Conservation (phyloP, 805 yeast genomes). For the Suhomyces vadensis region DNA sequence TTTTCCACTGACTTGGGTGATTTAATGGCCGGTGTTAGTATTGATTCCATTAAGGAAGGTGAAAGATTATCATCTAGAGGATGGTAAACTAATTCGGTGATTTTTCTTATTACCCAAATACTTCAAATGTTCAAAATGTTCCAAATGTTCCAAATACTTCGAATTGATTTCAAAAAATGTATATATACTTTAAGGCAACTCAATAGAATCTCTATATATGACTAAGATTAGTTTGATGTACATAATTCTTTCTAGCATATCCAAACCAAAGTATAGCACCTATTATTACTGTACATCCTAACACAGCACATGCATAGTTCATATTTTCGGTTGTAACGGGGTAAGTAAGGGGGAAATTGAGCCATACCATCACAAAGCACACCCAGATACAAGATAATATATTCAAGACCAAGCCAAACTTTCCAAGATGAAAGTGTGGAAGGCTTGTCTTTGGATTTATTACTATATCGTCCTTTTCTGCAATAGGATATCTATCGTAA, state of each 20-base stretch:
- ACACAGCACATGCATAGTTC: slow-evolving; percentile 30
- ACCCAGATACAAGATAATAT: slow-evolving; percentile 35
- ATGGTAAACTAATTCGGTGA: slow-evolving; percentile 37
- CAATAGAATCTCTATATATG: slow-evolving; percentile 5
- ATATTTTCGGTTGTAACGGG: slow-evolving; percentile 28
- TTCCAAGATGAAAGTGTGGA: slow-evolving; percentile 37
- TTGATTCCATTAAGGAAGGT: slow-evolving; percentile 47
- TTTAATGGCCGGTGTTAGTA: slow-evolving; percentile 72
- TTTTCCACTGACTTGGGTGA: slow-evolving; percentile 71
- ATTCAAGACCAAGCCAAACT: slow-evolving; percentile 34
- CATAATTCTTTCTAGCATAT: slow-evolving; percentile 16
- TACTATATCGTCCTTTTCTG: neutral
- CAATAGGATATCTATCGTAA: neutral
- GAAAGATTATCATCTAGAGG: slow-evolving; percentile 54
- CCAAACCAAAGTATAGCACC: slow-evolving; percentile 21
- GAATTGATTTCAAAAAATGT: no score
- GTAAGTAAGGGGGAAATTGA: slow-evolving; percentile 36
- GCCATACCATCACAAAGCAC: slow-evolving; percentile 38
- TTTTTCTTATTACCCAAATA: neutral
- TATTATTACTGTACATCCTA: slow-evolving; percentile 19
- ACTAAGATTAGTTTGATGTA: slow-evolving; percentile 1
- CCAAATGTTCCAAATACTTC: no score
- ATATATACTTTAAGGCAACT: no score
- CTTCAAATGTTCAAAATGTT: no score
- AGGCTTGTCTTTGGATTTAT: slow-evolving; percentile 1